Conservation (phyloP, 192 early-diverging fungal genomes). For the Backusella parvicylindrica region DNA sequence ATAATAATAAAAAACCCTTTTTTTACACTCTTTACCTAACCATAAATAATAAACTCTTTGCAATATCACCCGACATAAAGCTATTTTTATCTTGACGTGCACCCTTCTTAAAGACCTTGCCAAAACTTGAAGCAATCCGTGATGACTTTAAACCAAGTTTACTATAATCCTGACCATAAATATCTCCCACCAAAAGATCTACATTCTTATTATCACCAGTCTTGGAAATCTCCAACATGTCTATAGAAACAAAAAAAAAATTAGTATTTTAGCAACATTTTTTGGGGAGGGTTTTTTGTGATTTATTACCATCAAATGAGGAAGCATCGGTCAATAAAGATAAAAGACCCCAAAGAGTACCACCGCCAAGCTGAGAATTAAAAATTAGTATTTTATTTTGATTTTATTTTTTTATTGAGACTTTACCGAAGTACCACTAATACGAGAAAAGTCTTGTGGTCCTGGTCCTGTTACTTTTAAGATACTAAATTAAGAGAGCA, state of each 20-base stretch:
- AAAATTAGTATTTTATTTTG: neutral
- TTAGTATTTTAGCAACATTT: neutral
- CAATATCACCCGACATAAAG: slow-evolving; percentile 80
- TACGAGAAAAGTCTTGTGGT: slow-evolving; percentile 79
- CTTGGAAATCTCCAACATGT: slow-evolving; percentile 85
- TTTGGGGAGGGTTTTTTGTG: neutral
- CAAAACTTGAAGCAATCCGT: slow-evolving; percentile 93
- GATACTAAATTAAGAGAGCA: slow-evolving; percentile 47
- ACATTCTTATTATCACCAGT: slow-evolving; percentile 90
- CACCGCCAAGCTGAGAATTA: slow-evolving; percentile 74
- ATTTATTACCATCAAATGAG: slow-evolving; percentile 72
- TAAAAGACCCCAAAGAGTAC: slow-evolving; percentile 94
- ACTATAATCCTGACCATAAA: slow-evolving; percentile 86
- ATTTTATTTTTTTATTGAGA: neutral
- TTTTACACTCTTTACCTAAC: slow-evolving; percentile 54
- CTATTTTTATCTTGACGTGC: slow-evolving; percentile 51
- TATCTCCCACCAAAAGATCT: slow-evolving; percentile 92
- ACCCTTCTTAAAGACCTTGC: slow-evolving; percentile 89
- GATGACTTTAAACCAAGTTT: slow-evolving; percentile 93
- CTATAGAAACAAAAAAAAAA: slow-evolving; percentile 12
- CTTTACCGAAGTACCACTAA: slow-evolving; percentile 76
- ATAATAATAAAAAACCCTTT: neutral
- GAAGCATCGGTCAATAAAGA: slow-evolving; percentile 86
- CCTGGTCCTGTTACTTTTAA: slow-evolving; percentile 89
- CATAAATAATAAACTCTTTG: slow-evolving; percentile 88